Evolutionary conservation across 345 rosid species (phyloP).

Genomic region (Ceriops tagal): DNA sequence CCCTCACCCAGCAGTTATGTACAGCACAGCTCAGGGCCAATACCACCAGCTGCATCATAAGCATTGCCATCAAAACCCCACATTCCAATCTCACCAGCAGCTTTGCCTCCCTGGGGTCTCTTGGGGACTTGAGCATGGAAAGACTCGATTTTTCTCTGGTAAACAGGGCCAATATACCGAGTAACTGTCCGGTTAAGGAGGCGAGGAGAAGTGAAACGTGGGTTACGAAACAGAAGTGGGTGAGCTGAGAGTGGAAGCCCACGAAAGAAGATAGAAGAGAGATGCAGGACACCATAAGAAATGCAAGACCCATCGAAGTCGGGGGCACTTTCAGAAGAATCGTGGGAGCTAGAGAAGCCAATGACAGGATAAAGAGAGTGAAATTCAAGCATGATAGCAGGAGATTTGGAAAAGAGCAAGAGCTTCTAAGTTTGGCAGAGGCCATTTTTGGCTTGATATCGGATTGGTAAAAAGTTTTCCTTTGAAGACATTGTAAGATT

Average conservation of each 20-base stretch:
- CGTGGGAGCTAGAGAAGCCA: slow-evolving; percentile 48
- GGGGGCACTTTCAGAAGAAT: slow-evolving; percentile 59
- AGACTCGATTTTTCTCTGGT: slow-evolving; percentile 47
- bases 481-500: background rate
- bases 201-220: slow-evolving; percentile 49
- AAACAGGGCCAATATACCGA: slow-evolving; percentile 38
- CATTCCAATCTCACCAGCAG: slow-evolving; percentile 60
- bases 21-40: slow-evolving; percentile 45
- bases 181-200: slow-evolving; percentile 41
- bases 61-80: slow-evolving; percentile 57
- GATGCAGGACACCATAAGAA: slow-evolving; percentile 42
- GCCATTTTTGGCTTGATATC: slow-evolving; percentile 24
- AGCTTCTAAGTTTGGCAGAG: slow-evolving; percentile 41
- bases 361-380: slow-evolving; percentile 46
- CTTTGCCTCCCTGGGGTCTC: slow-evolving; percentile 57
- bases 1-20: slow-evolving; percentile 50
- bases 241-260: slow-evolving; percentile 48
- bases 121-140: slow-evolving; percentile 36
- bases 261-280: slow-evolving; percentile 46
- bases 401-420: slow-evolving; percentile 52
- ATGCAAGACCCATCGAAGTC: slow-evolving; percentile 50
- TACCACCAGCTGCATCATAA: slow-evolving; percentile 40
- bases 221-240: slow-evolving; percentile 47
- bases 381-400: slow-evolving; percentile 53
- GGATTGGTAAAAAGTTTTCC: background rate